Evolutionary conservation across 164 flowering plant species (phyloP).

Genomic region (Macadamia tetraphylla): DNA sequence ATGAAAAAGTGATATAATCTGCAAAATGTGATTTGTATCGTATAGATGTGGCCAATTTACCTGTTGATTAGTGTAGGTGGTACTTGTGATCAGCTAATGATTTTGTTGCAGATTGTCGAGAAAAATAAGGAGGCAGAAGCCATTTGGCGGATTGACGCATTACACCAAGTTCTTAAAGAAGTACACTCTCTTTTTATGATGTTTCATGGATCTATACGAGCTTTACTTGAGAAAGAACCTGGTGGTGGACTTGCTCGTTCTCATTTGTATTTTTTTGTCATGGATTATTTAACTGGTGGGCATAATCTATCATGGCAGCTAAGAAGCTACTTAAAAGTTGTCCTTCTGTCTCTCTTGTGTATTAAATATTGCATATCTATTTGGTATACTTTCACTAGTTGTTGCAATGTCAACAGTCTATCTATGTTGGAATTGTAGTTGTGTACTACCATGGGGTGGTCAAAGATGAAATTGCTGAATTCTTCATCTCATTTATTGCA

Average conservation of each 20-base stretch:
- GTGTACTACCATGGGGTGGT: slow-evolving; percentile 15
- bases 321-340: slow-evolving; percentile 5
- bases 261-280: slow-evolving; percentile 69
- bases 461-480: slow-evolving; percentile 31
- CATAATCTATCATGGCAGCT: slow-evolving; percentile 8
- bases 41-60: background rate
- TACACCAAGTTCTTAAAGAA: slow-evolving; percentile 76
- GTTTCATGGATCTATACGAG: slow-evolving; percentile 88
- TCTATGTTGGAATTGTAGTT: slow-evolving; percentile 41
- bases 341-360: slow-evolving; percentile 21
- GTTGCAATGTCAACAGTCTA: slow-evolving; percentile 51
- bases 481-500: slow-evolving; percentile 25
- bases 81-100: background rate
- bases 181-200: slow-evolving; percentile 82
- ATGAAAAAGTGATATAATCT: no score
- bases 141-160: slow-evolving; percentile 69
- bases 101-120: slow-evolving; percentile 64
- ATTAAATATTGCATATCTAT: slow-evolving; percentile 30
- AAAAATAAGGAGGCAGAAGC: slow-evolving; percentile 74
- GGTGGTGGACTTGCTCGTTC: slow-evolving; percentile 67
- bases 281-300: slow-evolving; percentile 87
- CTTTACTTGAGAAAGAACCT: slow-evolving; percentile 81
- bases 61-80: slow-evolving; percentile 1
- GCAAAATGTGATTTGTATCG: no score
- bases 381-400: slow-evolving; percentile 39